A percentile compares a stretch with the other conserved stretches of the same genome.
Evolutionary conservation across 1,139 yeast species (phyloP).

Genomic region (Hanseniaspora sp.): DNA sequence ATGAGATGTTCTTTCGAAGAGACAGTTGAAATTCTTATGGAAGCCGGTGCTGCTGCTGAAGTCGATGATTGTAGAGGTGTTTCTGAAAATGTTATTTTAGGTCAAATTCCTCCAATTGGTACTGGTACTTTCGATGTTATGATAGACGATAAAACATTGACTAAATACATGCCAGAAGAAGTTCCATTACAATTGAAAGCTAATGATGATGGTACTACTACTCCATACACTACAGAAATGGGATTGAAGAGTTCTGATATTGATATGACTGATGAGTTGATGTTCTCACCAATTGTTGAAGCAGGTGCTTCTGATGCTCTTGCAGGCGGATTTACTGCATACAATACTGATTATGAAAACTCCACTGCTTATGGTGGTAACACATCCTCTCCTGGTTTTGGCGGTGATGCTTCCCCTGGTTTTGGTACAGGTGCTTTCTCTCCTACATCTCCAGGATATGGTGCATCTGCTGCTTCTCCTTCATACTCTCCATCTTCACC

Average conservation of each 20-base stretch:
- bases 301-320: constrained; percentile 64
- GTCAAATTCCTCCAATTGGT: constrained; percentile 97
- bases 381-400: constrained; percentile 63
- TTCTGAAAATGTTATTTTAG: constrained; percentile 93
- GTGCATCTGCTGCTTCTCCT: constrained; percentile 67
- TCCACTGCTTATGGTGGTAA: constrained; percentile 54
- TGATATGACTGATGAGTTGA: constrained; percentile 71
- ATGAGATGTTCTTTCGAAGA: constrained; percentile 99
- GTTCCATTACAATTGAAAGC: constrained; percentile 21
- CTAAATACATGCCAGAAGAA: constrained; percentile 35
- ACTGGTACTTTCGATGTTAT: constrained; percentile 96
- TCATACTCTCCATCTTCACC: constrained; percentile 63
- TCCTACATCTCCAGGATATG: constrained; percentile 60
- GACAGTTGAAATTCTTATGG: constrained; percentile 92
- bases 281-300: constrained; percentile 88
- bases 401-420: constrained; percentile 63
- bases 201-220: constrained; percentile 66
- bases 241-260: constrained; percentile 63
- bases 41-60: constrained; percentile 97
- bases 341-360: constrained; percentile 52
- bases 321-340: constrained; percentile 85
- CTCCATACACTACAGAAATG: constrained; percentile 78
- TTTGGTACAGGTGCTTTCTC: constrained; percentile 42
- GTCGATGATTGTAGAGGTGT: constrained; percentile 97
- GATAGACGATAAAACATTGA: constrained; percentile 83